phyloP scores from a whole-genome alignment of 257 asterid genomes.

The Solanum acaule region DNA sequence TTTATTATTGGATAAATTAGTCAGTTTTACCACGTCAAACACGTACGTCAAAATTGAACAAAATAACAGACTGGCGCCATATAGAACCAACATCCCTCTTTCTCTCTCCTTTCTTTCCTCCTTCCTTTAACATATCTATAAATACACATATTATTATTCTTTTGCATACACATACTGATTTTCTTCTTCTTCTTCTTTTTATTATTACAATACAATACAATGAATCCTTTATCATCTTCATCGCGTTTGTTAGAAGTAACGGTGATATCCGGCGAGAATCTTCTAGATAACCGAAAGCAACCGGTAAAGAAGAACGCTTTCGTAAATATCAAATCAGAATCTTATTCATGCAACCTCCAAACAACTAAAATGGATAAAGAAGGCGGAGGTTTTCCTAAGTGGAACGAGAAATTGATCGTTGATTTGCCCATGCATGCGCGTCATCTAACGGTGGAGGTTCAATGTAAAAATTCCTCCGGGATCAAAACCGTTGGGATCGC shows the following conservation, averaged over 20 bases:
- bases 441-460: slow-evolving; percentile 48
- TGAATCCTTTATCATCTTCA: not conserved
- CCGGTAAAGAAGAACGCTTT: slow-evolving; percentile 33
- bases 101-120: slow-evolving; percentile 19
- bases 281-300: slow-evolving; percentile 10
- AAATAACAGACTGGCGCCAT: not conserved
- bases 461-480: slow-evolving; percentile 20
- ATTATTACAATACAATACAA: not conserved
- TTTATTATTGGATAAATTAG: not conserved
- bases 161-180: not conserved
- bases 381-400: slow-evolving; percentile 50
- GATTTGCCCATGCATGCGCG: slow-evolving; percentile 43
- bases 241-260: slow-evolving; percentile 40
- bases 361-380: slow-evolving; percentile 30
- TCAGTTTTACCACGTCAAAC: not conserved
- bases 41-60: not conserved
- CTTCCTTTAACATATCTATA: slow-evolving; percentile 10
- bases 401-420: slow-evolving; percentile 56
- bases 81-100: slow-evolving; percentile 27
- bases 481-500: slow-evolving; percentile 35
- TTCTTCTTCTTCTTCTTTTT: too few species aligned
- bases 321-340: slow-evolving; percentile 35
- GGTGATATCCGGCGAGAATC: slow-evolving; percentile 61
- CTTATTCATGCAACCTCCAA: slow-evolving; percentile 7
- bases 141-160: not conserved